Conservation (phyloP, 805 yeast genomes). For the Kuraishia cidri region DNA sequence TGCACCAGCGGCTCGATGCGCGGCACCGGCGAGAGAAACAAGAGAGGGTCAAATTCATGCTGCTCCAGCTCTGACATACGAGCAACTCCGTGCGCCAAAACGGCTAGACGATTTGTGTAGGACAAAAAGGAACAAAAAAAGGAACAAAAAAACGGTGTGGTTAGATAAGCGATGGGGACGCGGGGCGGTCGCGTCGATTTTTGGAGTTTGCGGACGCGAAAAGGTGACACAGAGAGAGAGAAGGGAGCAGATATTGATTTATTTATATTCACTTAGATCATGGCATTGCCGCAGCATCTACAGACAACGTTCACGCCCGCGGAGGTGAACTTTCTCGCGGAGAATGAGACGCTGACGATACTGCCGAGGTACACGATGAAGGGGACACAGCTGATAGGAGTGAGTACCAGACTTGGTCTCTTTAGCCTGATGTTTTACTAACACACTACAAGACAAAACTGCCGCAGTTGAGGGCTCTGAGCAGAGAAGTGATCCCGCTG, state of each 20-base stretch:
- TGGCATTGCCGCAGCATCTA: conserved; percentile 56
- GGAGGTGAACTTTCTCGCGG: conserved; percentile 80
- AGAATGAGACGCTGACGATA: conserved; percentile 63
- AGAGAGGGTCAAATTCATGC: conserved; percentile 16
- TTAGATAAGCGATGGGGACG: too few species aligned
- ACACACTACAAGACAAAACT: conserved; percentile 27
- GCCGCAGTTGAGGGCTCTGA: conserved; percentile 58
- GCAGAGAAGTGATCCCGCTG: conserved; percentile 62
- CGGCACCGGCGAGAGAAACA: conserved; percentile 9
- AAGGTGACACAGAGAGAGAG: too few species aligned
- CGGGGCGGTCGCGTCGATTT: too few species aligned
- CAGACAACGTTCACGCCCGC: conserved; percentile 57
- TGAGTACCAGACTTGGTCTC: conserved; percentile 19
- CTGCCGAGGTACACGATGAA: conserved; percentile 74
- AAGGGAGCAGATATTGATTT: too few species aligned
- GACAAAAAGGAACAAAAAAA: too few species aligned
- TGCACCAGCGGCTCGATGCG: too few species aligned
- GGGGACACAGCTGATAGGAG: conserved; percentile 56
- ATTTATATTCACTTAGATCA: too few species aligned
- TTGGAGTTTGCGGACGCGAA: too few species aligned
- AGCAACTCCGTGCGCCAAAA: too few species aligned
- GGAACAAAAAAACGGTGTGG: too few species aligned
- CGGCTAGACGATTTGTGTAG: too few species aligned
- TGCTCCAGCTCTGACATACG: too few species aligned
- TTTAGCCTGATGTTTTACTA: neutral